Conservation (phyloP, 2,329 filamentous ascomycete species). For the Podosphaera fusca region DNA sequence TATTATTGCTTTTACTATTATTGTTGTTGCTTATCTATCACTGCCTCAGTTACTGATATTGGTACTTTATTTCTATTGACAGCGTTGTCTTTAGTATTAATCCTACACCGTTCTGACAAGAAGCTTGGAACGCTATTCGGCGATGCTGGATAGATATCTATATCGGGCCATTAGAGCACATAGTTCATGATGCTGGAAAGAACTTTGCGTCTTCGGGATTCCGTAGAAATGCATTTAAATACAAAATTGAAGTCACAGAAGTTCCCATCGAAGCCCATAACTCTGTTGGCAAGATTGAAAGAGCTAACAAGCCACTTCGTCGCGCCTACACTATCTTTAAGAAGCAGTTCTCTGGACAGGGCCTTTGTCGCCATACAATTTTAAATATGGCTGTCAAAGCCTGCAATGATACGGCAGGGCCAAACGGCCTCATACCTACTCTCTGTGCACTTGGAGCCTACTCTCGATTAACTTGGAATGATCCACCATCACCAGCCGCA, state of each 20-base stretch:
- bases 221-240: not conserved
- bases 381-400: not conserved
- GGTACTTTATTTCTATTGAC: too few relatives aligned
- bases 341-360: not conserved
- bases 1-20: too few relatives aligned
- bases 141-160: not conserved
- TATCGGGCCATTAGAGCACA: not conserved
- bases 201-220: constrained; percentile 1
- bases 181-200: constrained; percentile 1
- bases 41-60: too few relatives aligned
- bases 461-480: not conserved
- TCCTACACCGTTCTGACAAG: not conserved
- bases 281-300: not conserved
- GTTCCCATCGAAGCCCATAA: not conserved
- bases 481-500: not conserved
- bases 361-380: not conserved
- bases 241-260: not conserved
- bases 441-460: not conserved
- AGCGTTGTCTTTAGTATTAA: too few relatives aligned
- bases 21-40: too few relatives aligned
- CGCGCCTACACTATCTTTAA: not conserved
- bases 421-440: not conserved
- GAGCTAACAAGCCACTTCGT: not conserved
- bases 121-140: not conserved
- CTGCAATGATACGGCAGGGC: not conserved